Percentiles rank a stretch among this genome's conserved stretches.
Evolutionary conservation across 208 protist genomes (phyloP).

Genomic region (Acanthamoeba royreba): DNA sequence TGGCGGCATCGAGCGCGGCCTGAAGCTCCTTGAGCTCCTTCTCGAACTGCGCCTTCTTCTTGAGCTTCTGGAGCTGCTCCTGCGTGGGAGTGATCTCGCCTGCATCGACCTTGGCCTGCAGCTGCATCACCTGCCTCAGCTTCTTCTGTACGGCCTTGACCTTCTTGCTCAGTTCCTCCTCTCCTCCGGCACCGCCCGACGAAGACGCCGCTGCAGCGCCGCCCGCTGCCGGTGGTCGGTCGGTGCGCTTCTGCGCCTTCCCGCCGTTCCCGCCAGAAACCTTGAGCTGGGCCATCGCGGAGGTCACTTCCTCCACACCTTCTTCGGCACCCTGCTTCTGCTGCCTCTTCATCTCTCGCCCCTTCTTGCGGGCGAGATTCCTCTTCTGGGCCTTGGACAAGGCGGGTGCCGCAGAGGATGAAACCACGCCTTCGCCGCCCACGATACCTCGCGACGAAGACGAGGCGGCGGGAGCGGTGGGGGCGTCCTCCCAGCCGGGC

Average conservation of each 20-base stretch:
- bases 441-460: not conserved
- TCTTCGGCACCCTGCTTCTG: not conserved
- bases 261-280: not conserved
- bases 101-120: slow-evolving; percentile 8
- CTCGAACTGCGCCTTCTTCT: slow-evolving; percentile 3
- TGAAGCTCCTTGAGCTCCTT: slow-evolving; percentile 18
- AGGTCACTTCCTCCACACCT: not conserved
- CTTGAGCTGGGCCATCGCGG: not conserved
- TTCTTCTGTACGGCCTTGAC: slow-evolving; percentile 40
- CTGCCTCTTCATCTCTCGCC: not conserved
- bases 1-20: not conserved
- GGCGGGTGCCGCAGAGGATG: not conserved
- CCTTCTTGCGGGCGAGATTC: slow-evolving; percentile 11
- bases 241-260: not conserved
- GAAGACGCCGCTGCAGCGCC: not conserved
- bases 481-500: not conserved
- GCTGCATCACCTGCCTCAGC: not conserved
- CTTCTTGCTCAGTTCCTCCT: slow-evolving; percentile 37
- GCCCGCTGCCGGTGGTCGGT: not conserved
- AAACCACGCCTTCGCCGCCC: not conserved
- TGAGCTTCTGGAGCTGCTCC: slow-evolving; percentile 28
- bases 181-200: not conserved
- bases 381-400: not conserved
- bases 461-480: not conserved
- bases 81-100: not conserved